phyloP scores from a whole-genome alignment of 2,329 filamentous ascomycete genomes.

The Colletotrichum sp. region DNA sequence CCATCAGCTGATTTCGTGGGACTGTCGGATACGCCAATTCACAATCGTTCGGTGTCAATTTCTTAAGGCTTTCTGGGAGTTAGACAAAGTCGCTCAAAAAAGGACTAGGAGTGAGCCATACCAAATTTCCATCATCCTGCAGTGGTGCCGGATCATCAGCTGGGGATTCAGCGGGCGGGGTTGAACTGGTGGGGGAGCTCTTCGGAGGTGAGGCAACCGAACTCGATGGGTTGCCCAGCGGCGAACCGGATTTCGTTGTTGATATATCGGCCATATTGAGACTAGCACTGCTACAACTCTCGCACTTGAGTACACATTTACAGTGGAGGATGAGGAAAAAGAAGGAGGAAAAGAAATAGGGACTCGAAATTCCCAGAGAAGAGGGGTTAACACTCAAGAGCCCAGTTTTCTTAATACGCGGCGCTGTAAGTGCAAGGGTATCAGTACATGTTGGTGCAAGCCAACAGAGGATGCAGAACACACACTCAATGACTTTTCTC shows the following conservation, averaged over 20 bases:
- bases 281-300: not conserved
- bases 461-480: no score
- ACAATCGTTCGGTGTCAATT: not conserved
- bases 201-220: not conserved
- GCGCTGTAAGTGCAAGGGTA: no score
- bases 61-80: not conserved
- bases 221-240: not conserved
- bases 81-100: not conserved
- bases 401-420: no score
- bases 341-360: no score
- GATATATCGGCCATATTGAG: not conserved
- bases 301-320: no score
- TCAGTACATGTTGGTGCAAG: no score
- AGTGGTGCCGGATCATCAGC: not conserved
- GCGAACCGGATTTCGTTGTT: not conserved
- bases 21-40: not conserved
- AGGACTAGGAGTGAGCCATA: accelerated
- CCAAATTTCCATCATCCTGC: not conserved
- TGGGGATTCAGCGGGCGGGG: not conserved
- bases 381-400: no score
- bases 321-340: no score
- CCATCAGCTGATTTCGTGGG: not conserved
- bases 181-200: not conserved
- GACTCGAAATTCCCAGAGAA: no score
- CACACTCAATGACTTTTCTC: no score